Base-by-base conservation (phyloP, 768 basidiomycete species). In the Tulasnella sp. region DNA sequence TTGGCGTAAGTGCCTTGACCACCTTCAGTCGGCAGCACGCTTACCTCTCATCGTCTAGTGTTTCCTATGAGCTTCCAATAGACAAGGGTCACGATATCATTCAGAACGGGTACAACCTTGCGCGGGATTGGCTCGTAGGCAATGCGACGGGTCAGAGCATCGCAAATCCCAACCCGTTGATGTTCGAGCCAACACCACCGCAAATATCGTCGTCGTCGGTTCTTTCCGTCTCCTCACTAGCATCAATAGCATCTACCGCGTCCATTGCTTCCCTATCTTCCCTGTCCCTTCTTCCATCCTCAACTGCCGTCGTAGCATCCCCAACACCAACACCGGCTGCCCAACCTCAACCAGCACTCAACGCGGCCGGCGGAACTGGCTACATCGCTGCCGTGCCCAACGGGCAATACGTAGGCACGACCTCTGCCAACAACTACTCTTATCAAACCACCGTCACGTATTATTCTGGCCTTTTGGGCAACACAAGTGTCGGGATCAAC, bases 71-170 rank as follows among this genome's bases (percentile, higher is more conserved):
- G 85, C 83, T 88, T 83, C 91, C 93, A 21, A 87, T 92, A 36
- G 85, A 88, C 19, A 76, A 86, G 34, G 82, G 86, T 34, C 94
- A 96, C 84, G 91, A 94, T 82, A 94, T 96, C 83, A 83, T 93
- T 34, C 85, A 86, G 9, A 89, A 96, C 80, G 95, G 95, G 85
- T 95, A 40, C 52, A 83, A 81, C 56, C 38, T 52, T 76, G 36
- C 16, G 78, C 91, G 96, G 34, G 95, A 98, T 83, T 93, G 90
- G 88, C 86, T 97, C 24, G 86, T 97, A 38, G 94, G 93, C 27
- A 96, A 96, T 83, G 91, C 93, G 38, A 96, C 95, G 85, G 34
- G 86, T 87, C 31, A 86, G 85, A 80, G 62, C 84, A 12, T 75
- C 48, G 0, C 44, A 56, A n/a, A 62, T 75, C 75, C 56, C 79